Evolutionary conservation across 306 rosid species (phyloP).

Genomic region (Sesbania bispinosa): DNA sequence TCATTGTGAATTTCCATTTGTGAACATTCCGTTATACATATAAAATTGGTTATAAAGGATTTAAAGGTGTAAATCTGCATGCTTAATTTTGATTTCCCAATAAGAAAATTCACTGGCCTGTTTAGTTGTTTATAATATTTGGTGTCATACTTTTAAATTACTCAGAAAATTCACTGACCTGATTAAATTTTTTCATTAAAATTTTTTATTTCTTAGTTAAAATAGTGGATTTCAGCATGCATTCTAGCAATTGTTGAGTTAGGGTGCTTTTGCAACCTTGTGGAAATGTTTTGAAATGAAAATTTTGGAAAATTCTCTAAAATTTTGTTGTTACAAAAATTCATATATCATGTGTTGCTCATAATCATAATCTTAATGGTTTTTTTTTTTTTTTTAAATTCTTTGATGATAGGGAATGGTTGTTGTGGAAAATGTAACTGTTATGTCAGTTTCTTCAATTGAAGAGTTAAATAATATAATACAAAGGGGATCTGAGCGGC

Average conservation of each 20-base stretch:
- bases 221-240: too few relatives aligned
- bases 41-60: too few relatives aligned
- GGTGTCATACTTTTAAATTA: too few relatives aligned
- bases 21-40: not conserved
- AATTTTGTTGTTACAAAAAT: not conserved
- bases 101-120: not conserved
- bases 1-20: not conserved
- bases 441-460: conserved; percentile 61
- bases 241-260: conserved; percentile 3
- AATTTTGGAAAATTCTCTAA: not conserved
- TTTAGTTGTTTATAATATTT: not conserved
- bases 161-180: too few relatives aligned
- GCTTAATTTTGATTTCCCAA: conserved; percentile 3
- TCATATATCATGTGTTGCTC: not conserved
- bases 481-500: conserved; percentile 72
- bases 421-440: conserved; percentile 69
- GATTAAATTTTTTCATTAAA: too few relatives aligned
- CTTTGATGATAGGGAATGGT: conserved; percentile 83
- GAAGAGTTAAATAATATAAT: conserved; percentile 72
- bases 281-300: not conserved
- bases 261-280: not conserved
- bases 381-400: conserved; percentile 26
- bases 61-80: not conserved
- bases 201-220: not conserved
- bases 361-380: not conserved